Base-by-base conservation (phyloP, 176 grass and related monocot species). In the Oryza officinalis region DNA sequence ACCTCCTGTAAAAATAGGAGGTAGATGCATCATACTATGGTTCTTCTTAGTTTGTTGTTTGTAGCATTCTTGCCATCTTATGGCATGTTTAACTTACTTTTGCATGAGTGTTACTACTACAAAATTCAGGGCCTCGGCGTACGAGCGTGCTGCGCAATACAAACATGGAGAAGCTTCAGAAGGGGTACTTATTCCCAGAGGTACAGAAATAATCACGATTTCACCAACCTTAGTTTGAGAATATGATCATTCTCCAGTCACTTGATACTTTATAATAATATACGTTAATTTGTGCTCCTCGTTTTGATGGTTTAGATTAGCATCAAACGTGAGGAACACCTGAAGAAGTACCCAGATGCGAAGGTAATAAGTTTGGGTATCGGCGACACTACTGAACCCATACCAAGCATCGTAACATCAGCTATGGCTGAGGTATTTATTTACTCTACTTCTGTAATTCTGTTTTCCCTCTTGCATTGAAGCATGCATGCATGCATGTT, bases 181-280 rank as follows among this genome's bases (percentile, higher is more conserved):
- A 89, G 71, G 87, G 93, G 5, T 98, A 94, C 87, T 57, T 98
- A n/a, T 98, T 98, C 87, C 91, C 93, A 26, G 93, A 98, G 93
- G 96, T 94, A 76, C 15, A 13, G 12, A 10, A 44, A 43, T 47
- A 18, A 31, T 15, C 8, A 13, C 30, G 13, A 17, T 83, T 77
- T 66, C 60, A 46, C 20, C 11, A 35, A 13, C 7, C 35, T 41
- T n/a, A 59, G n/a, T 59, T 26, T 65, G 3, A 44, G 35, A 23
- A 20, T 63, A 35, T 33, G 32, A 2, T n/a, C n/a, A n/a, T 26
- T 72, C 3, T 74, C 28, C 72, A 71, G 15, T 59, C 22, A 15
- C 26, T 27, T 66, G 11, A n/a, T 22, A 50, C 47, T 54, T 54
- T 17, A 20, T 54, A 17, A 38, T 38, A 32, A 1, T 32, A 4